These are phyloP conservation scores for Metarhizium rileyi DNA, from an alignment of 2,329 filamentous ascomycete genomes.

Conservation along the genomic window DNA sequence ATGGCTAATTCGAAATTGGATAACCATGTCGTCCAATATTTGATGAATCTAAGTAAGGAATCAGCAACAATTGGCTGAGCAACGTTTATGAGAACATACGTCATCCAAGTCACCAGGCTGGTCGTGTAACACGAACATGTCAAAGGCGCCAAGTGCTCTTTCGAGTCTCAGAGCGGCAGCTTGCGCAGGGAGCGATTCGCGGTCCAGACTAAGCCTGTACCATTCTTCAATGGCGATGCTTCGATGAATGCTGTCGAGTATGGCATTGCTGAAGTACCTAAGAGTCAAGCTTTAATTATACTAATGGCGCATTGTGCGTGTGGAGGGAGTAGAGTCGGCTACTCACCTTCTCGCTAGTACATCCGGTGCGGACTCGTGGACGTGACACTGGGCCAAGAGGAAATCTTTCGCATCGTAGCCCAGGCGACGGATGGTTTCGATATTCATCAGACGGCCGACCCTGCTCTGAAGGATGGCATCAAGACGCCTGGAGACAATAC, in stretches of 20 bases:
- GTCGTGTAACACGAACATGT: conserved; percentile 76
- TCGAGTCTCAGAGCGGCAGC: conserved; percentile 48
- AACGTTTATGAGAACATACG: conserved; percentile 31
- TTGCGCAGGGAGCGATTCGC: conserved; percentile 10
- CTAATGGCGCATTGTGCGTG: background rate
- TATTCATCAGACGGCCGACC: conserved; percentile 56
- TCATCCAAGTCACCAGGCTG: conserved; percentile 64
- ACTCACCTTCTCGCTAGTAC: conserved; percentile 60
- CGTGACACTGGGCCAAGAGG: conserved; percentile 55
- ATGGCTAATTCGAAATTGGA: conserved; percentile 42
- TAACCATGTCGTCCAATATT: conserved; percentile 56
- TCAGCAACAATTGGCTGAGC: background rate
- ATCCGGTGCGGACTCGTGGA: conserved; percentile 54
- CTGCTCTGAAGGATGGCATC: conserved; percentile 63
- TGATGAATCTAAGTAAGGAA: conserved; percentile 39
- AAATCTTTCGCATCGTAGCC: conserved; percentile 88
- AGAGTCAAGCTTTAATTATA: conserved; percentile 5
- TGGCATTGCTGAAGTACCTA: conserved; percentile 65
- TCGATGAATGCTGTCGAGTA: conserved; percentile 73
- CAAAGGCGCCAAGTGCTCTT: conserved; percentile 69
- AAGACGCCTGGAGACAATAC: conserved; percentile 42
- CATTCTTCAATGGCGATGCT: conserved; percentile 71
- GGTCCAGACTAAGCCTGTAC: conserved; percentile 32
- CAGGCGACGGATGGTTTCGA: conserved; percentile 58
- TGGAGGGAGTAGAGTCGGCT: background rate